Conservation (phyloP, 306 rosid species). For the Heteromeles arbutifolia region DNA sequence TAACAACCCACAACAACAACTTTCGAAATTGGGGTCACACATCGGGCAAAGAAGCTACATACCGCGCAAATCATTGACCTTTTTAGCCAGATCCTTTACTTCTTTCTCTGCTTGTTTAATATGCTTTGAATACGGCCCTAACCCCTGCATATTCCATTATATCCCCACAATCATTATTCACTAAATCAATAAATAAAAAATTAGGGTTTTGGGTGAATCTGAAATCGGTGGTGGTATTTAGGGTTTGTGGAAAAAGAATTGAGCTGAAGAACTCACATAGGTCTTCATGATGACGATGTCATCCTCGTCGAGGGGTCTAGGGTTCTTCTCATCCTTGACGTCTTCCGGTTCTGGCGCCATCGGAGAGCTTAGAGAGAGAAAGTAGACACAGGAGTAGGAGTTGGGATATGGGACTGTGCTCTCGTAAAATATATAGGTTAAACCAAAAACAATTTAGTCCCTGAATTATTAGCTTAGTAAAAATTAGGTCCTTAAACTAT, state of each 20-base stretch:
- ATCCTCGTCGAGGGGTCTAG: constrained; percentile 92
- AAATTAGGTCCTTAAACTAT: too few relatives aligned
- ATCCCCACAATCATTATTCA: not conserved
- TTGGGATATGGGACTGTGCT: not conserved
- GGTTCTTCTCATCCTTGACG: constrained; percentile 97
- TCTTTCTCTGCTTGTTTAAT: constrained; percentile 88
- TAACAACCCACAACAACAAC: not conserved
- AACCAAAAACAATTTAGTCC: too few relatives aligned
- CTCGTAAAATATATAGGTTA: not conserved
- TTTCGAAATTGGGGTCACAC: not conserved
- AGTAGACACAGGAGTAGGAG: not conserved
- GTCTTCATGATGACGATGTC: constrained; percentile 95
- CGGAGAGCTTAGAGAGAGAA: not conserved
- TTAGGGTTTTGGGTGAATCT: not conserved
- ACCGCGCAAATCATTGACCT: constrained; percentile 93
- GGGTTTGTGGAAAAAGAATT: constrained; percentile 22
- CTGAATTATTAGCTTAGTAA: too few relatives aligned
- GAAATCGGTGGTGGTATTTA: not conserved
- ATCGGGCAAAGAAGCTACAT: constrained; percentile 13
- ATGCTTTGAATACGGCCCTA: constrained; percentile 83
- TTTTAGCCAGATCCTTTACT: constrained; percentile 93
- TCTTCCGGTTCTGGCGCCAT: constrained; percentile 87
- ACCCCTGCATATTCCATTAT: constrained; percentile 54
- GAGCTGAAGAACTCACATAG: constrained; percentile 36
- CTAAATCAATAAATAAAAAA: not conserved